Evolutionary conservation across 768 basidiomycete genomes (phyloP).

Genomic region (Lactifluus hygrophoroides): DNA sequence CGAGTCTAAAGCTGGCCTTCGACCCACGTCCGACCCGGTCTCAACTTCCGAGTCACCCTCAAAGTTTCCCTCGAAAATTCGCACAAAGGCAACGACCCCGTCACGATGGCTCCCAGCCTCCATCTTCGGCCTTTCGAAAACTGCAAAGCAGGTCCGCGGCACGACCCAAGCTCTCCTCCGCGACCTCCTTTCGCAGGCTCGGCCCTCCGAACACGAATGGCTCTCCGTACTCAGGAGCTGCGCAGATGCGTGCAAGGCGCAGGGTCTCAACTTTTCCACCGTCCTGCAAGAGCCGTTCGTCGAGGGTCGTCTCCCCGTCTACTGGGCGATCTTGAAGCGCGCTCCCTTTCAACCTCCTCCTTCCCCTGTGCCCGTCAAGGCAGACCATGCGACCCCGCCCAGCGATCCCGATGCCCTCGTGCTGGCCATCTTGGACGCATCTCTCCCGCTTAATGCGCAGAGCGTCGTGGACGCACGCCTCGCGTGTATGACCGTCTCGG

Average conservation of each 20-base stretch:
- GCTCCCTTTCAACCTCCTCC: too few relatives aligned
- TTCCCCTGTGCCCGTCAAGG: constrained; percentile 21
- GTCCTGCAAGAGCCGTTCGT: constrained; percentile 56
- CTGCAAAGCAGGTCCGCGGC: constrained; percentile 17
- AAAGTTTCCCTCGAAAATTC: neutral
- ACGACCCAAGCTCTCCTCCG: constrained; percentile 18
- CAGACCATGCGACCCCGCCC: neutral
- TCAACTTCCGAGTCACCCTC: neutral
- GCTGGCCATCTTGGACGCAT: constrained; percentile 44
- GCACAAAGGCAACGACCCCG: neutral
- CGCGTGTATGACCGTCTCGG: constrained; percentile 56
- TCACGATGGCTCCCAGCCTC: constrained; percentile 15
- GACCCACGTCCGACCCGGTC: neutral
- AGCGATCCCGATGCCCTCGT: constrained; percentile 28
- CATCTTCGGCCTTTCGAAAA: constrained; percentile 20
- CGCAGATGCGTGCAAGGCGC: constrained; percentile 45
- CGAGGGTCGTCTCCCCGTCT: constrained; percentile 57
- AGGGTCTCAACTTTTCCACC: constrained; percentile 41
- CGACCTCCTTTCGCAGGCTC: constrained; percentile 34
- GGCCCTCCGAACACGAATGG: constrained; percentile 24
- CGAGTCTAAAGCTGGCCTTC: neutral
- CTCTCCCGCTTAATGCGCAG: constrained; percentile 34
- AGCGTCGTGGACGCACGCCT: constrained; percentile 54
- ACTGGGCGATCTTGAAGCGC: constrained; percentile 66
- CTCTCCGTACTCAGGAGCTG: constrained; percentile 50